Evolutionary conservation across 352 stramenopile genomes (phyloP), one percentile per base, ranked within the genome.

Genomic region (Pythium rishiriense): DNA sequence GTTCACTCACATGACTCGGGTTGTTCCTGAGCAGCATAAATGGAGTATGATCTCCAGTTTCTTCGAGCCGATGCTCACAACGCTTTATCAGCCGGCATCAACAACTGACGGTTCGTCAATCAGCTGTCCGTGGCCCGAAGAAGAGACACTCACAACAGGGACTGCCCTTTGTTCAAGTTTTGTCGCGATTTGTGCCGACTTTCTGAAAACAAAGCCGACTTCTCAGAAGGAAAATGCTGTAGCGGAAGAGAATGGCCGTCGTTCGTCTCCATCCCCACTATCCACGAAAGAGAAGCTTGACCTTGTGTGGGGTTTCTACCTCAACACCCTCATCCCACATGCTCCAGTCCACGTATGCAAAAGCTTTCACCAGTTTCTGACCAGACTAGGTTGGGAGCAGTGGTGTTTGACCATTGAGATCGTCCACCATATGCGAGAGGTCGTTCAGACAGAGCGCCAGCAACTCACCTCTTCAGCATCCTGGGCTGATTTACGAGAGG

Each of bases 321-420:
- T 91, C 31, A 77, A 77, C 3, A 74, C 76, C n/a, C 66, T 96
- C 21, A 77, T 94, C 22, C 78, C 85, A 3, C 82, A 93, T 46
- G 82, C 87, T 0, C 85, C 85, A 3, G 77, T 82, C 9, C 75
- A 93, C 48, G 79, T 96, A 26, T 91, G 83, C 73, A 94, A 93
- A 49, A 78, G 84, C 24, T 85, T 94, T 46, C 79, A 93, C 41
- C 82, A 93, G 46, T 93, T 93, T 31, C 54, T 96, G 51, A 94
- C 83, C 10, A 76, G 87, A 5, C 62, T 96, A 37, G 78, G 76
- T 24, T 96, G 87, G 87, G 84, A 94, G 28, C 78, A 93, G 45
- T 96, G 87, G 87, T 87, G 81, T 35, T 58, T 96, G 29, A 91
- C 81, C 7, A 72, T 93, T 17, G 85, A 93, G 31, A 89, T 88